These are phyloP conservation scores for Sporobolomyces pararoseus DNA, from an alignment of 768 basidiomycete species.

Conservation along the genomic window DNA sequence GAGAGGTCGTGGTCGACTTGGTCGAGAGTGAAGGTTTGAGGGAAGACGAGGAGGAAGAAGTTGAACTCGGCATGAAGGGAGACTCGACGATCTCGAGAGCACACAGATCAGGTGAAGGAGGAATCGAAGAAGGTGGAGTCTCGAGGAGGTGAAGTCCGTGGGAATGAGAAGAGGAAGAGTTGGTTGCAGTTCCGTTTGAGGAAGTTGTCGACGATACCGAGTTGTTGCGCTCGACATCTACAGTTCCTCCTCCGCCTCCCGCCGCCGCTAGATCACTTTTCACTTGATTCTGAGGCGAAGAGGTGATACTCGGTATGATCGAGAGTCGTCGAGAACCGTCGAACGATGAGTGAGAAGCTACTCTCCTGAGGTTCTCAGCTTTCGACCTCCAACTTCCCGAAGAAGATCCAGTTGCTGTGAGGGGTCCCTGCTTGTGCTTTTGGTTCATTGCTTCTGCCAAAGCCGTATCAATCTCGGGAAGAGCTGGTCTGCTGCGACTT, in stretches of 20 bases:
- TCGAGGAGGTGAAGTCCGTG: constrained; percentile 18
- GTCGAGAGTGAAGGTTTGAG: neutral
- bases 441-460: constrained; percentile 17
- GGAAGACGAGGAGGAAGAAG: neutral
- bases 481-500: neutral
- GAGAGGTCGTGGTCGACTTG: neutral
- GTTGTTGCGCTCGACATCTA: constrained; percentile 40
- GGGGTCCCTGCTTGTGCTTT: neutral
- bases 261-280: neutral
- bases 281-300: neutral
- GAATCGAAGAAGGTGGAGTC: constrained; percentile 38
- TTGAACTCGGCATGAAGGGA: neutral
- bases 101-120: constrained; percentile 31
- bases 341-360: constrained; percentile 30
- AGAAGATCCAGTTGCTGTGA: neutral
- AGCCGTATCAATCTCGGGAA: constrained; percentile 36
- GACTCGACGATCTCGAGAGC: constrained; percentile 17
- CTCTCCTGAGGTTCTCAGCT: constrained; percentile 2
- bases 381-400: constrained; percentile 23
- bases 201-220: constrained; percentile 37
- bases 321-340: neutral
- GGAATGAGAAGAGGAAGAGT: constrained; percentile 25
- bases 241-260: neutral
- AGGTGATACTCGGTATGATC: neutral
- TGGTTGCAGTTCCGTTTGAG: constrained; percentile 16